Evolutionary conservation across 2,329 filamentous ascomycete species (phyloP), one percentile per base, ranked within the genome.

Genomic region (Monilinia vaccinii-corymbosi): DNA sequence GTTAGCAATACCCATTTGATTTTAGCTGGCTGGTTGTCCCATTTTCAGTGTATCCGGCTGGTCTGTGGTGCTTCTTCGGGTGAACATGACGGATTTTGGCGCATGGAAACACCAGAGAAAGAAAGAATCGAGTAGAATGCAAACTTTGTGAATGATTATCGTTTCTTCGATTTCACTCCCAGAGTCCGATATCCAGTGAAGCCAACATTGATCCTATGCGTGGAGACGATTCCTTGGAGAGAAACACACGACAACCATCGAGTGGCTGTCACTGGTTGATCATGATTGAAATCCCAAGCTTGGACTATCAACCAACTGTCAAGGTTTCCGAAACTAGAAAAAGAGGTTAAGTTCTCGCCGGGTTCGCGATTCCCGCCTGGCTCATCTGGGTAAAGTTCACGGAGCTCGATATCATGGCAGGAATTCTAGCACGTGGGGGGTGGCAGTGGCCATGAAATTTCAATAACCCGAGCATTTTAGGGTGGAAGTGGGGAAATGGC

Each of bases 1-100:
- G 40, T 60, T 67, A 53, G 58, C 45, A 60, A 66, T 61, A 61
- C 50, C 62, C 49, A 51, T 53, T 34, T 56, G 23, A 42, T 51
- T 40, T 36, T 44, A 38, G 25, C 28, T 34, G 38, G 28, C 18
- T 31, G n/a, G 11, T 13, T 31, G 13, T 52, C 18, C 55, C 32
- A 57, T 42, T 34, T 40, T 32, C 52, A 56, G n/a, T 21, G 9
- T 21, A 21, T 21, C 23, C 28, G 32, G 55, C 34, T 31, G 23
- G 23, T 57, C 46, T 40, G 18, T 38, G 44, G 38, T 50, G 32
- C 55, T 47, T 49, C 55, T 47, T 57, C 31, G 55, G 51, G 21
- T 44, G 21, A 44, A 11, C 28, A 55, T 45, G 28, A 44, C n/a
- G 51, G 38, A 55, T 44, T 32, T 13, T 13, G n/a, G 38, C 51